Base-by-base conservation (phyloP, 2,329 filamentous ascomycete species). In the Rhinocladiella mackenziei region DNA sequence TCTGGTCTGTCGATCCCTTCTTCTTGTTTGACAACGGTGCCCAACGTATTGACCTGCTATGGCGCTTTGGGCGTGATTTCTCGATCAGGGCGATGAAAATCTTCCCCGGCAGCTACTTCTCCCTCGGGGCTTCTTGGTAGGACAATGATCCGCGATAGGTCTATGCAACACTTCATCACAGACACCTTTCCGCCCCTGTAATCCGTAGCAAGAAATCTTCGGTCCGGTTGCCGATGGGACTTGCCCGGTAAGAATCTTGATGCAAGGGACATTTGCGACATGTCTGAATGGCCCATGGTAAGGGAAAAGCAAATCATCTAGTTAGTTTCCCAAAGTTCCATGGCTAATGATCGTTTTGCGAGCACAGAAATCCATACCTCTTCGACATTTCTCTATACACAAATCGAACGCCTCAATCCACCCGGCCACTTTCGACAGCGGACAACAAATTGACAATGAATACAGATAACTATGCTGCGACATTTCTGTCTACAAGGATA, bases 401-500 rank as follows among this genome's bases (percentile, higher is more conserved):
- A 56, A 10, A 26, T 25, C 3, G 31, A 9, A 40, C 54, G 54
- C 13, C 45, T 39, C 38, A 56, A 30, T 1, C 54, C 54, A 39
- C 55, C 54, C 7, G 47, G 48, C 17, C 45, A 50, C 18, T 29
- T 41, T 26, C 43, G 39, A 25, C 43, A 41, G 9, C 50, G 45
- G 18, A 52, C 22, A 6, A 54, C 39, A 22, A 55, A 55, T 18
- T 51, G 48, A 30, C 44, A 55, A 30, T 56, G 54, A 2, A 54
- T 39, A 29, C 54, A 55, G 37, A 53, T 56, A n/a, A 52, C 54
- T 14, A 45, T 41, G 18, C 38, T 54, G 23, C 53, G 50, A 29
- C 54, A 55, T 10, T 44, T 39, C 20, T 43, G 31, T 8, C 22
- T 31, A 28, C 50, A 55, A 9, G 43, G 29, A 15, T 44, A 56